Conservation (phyloP, 106 monocot genomes). For the Dioscorea dumetorum region DNA sequence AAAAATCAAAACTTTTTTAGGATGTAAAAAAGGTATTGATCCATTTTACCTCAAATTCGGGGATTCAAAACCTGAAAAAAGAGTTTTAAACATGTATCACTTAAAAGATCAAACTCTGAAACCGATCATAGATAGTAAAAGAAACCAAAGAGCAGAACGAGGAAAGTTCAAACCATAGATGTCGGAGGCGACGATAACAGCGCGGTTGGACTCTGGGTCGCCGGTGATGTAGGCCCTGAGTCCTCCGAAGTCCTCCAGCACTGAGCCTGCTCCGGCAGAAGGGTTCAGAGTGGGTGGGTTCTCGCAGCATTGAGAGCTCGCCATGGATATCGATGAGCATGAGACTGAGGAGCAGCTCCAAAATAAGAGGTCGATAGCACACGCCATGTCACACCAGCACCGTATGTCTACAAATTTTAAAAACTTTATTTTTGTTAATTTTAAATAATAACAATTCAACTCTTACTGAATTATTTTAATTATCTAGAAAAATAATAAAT, state of each 20-base stretch:
- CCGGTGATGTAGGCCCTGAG: slow-evolving; percentile 22
- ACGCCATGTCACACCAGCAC: too few species aligned
- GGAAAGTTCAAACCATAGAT: slow-evolving; percentile 13
- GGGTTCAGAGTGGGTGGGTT: slow-evolving; percentile 22
- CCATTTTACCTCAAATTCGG: slow-evolving; percentile 18
- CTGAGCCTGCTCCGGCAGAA: slow-evolving; percentile 15
- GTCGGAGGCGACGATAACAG: slow-evolving; percentile 22
- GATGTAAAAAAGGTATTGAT: neutral
- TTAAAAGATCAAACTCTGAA: neutral
- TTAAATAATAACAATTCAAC: too few species aligned
- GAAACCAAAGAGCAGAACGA: neutral
- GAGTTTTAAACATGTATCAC: neutral
- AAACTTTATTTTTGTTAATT: too few species aligned
- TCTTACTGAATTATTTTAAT: too few species aligned
- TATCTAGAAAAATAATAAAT: too few species aligned
- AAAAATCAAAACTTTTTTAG: neutral
- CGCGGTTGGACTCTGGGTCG: slow-evolving; percentile 9
- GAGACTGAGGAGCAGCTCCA: too few species aligned
- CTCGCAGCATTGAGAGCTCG: slow-evolving; percentile 22
- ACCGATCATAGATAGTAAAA: neutral
- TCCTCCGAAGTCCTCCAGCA: slow-evolving; percentile 15
- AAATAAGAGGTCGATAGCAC: too few species aligned
- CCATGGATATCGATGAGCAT: slow-evolving; percentile 3
- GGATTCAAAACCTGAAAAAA: slow-evolving; percentile 19
- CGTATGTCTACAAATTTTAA: too few species aligned